Evolutionary conservation across 179 eudicot genomes (phyloP).

Genomic region (Nepenthes alata): DNA sequence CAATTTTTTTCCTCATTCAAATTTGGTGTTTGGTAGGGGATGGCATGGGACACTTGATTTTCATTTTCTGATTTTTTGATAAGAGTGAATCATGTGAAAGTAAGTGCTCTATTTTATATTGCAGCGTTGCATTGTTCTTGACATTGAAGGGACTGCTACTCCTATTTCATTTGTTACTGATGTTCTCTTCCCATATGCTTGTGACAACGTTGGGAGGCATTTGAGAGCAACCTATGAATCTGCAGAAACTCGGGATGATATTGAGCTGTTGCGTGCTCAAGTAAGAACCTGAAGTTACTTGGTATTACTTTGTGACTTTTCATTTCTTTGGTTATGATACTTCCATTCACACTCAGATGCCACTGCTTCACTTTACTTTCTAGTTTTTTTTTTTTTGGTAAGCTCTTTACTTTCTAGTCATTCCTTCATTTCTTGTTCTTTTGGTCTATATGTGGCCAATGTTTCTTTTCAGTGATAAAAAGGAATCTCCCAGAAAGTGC

Average conservation of each 20-base stretch:
- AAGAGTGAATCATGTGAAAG: no score
- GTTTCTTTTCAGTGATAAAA: no score
- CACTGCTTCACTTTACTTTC: background rate
- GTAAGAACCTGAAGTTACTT: slow-evolving; percentile 23
- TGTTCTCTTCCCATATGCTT: slow-evolving; percentile 92
- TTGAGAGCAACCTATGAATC: slow-evolving; percentile 67
- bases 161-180: slow-evolving; percentile 92
- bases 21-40: no score
- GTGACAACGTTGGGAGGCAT: slow-evolving; percentile 84
- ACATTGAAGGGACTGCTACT: slow-evolving; percentile 98
- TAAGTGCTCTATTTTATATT: background rate
- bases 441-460: no score
- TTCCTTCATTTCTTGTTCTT: no score
- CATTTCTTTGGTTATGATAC: background rate
- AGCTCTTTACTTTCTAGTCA: no score
- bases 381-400: no score
- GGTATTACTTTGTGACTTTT: background rate
- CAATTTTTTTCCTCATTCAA: no score
- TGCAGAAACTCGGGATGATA: slow-evolving; percentile 85
- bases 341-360: background rate
- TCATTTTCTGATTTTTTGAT: no score
- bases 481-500: no score
- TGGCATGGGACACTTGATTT: no score
- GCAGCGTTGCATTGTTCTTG: slow-evolving; percentile 93
- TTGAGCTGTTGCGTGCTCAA: slow-evolving; percentile 68